phyloP scores from a whole-genome alignment of 2,329 filamentous ascomycete species.

The Blastomyces gilchristii region DNA sequence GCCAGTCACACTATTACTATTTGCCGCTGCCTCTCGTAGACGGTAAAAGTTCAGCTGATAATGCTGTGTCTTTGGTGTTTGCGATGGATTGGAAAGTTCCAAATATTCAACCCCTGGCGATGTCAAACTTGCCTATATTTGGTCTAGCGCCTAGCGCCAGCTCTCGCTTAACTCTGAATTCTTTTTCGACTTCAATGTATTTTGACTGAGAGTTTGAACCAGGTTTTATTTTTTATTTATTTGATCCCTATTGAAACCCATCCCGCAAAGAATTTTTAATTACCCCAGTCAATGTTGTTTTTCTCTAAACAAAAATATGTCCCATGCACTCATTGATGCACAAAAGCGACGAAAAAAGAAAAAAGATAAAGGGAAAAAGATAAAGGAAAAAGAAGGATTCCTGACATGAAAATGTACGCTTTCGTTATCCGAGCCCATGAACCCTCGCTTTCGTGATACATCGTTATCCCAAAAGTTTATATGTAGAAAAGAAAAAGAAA shows the following conservation, averaged over 20 bases:
- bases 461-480: neutral
- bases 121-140: no score
- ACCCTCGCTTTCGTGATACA: neutral
- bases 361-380: neutral
- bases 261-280: neutral
- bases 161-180: neutral
- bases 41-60: neutral
- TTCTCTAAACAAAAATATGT: neutral
- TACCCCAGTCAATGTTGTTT: neutral
- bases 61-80: neutral
- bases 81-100: neutral
- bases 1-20: neutral
- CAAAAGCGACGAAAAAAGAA: no score
- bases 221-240: neutral
- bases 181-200: neutral
- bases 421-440: constrained; percentile 1
- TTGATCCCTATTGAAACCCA: neutral
- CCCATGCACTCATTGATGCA: neutral
- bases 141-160: no score
- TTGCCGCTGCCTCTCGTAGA: neutral
- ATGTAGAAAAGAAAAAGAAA: neutral
- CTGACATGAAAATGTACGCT: neutral
- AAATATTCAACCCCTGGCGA: neutral
- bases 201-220: no score
- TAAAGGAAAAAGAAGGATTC: neutral